Conservation (phyloP, 2,329 filamentous ascomycete genomes). For the Fusarium burgessii region DNA sequence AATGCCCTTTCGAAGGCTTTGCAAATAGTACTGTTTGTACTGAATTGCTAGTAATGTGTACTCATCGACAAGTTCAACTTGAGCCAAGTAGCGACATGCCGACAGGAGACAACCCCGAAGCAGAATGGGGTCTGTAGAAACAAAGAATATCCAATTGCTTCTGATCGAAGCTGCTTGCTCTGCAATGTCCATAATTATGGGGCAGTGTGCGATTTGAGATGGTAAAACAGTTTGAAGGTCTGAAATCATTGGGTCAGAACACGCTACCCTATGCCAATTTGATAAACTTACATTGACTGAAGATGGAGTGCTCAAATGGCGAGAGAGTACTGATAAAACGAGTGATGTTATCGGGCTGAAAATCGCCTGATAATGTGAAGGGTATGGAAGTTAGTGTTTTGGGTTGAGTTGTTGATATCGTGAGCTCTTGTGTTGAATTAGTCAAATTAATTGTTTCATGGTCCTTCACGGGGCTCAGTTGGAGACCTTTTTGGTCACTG, state of each 20-base stretch:
- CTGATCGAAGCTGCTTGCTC: neutral
- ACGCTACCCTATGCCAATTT: neutral
- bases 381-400: neutral
- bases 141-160: slow-evolving; percentile 14
- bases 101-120: neutral
- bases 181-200: neutral
- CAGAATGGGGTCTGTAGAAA: neutral
- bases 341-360: neutral
- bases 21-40: slow-evolving; percentile 8
- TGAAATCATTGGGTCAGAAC: neutral
- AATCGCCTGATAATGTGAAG: neutral
- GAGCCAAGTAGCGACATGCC: slow-evolving; percentile 3
- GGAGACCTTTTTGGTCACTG: neutral
- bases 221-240: slow-evolving; percentile 12
- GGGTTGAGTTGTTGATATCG: fast-evolving
- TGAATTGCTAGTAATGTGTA: neutral
- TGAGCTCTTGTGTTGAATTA: fast-evolving
- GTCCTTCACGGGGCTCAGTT: neutral
- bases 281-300: slow-evolving; percentile 8
- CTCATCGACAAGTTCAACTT: neutral
- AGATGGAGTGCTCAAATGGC: neutral
- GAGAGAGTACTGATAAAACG: neutral
- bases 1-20: neutral
- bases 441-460: neutral
- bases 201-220: neutral